These are phyloP conservation scores for Boeremia lycopersici DNA, from an alignment of 2,329 filamentous ascomycete genomes.

Conservation along the genomic window DNA sequence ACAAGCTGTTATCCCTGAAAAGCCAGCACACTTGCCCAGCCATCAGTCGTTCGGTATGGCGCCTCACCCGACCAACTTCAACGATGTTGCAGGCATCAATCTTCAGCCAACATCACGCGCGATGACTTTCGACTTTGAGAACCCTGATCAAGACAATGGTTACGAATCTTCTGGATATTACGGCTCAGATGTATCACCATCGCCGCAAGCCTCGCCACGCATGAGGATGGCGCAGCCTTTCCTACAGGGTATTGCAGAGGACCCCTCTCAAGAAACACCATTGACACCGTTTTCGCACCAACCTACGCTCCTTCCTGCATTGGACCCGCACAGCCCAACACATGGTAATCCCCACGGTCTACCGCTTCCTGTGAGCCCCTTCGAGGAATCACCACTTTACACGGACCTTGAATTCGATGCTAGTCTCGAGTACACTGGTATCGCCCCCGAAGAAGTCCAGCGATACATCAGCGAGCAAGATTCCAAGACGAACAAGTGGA, in stretches of 20 bases:
- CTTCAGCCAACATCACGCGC: slow-evolving; percentile 49
- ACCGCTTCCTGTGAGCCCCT: slow-evolving; percentile 23
- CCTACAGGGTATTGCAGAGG: slow-evolving; percentile 43
- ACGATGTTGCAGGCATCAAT: slow-evolving; percentile 57
- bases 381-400: slow-evolving; percentile 30
- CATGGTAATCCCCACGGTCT: slow-evolving; percentile 16
- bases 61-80: slow-evolving; percentile 64
- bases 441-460: slow-evolving; percentile 77
- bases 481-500: slow-evolving; percentile 52
- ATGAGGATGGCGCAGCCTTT: slow-evolving; percentile 43
- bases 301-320: slow-evolving; percentile 34
- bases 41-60: slow-evolving; percentile 58
- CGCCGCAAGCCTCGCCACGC: slow-evolving; percentile 45
- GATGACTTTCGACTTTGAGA: slow-evolving; percentile 48
- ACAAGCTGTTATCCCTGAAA: slow-evolving; percentile 57
- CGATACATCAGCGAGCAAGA: slow-evolving; percentile 56
- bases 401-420: slow-evolving; percentile 62
- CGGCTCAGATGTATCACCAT: slow-evolving; percentile 58
- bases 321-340: slow-evolving; percentile 28
- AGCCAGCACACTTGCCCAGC: slow-evolving; percentile 45
- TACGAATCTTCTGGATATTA: slow-evolving; percentile 59
- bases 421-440: slow-evolving; percentile 77
- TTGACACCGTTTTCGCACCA: slow-evolving; percentile 44
- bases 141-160: slow-evolving; percentile 51
- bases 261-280: slow-evolving; percentile 34